A percentile compares a stretch with the other conserved stretches of the same genome.
These are phyloP conservation scores for Choiromyces venosus DNA, from an alignment of 495 filamentous ascomycete species.

Conservation along the genomic window DNA sequence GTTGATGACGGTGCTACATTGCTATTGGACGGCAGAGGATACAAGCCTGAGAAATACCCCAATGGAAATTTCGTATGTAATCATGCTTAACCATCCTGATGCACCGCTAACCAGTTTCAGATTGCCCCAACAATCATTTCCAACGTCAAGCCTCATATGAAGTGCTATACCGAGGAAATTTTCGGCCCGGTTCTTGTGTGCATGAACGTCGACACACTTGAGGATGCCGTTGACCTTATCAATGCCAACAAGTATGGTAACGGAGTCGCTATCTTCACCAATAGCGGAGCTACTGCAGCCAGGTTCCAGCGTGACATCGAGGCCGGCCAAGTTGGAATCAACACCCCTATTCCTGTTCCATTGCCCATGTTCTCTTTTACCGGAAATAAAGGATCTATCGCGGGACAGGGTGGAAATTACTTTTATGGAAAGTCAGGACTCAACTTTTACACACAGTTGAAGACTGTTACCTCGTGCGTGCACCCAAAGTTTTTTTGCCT, in stretches of 20 bases:
- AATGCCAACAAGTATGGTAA: constrained; percentile 64
- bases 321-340: constrained; percentile 73
- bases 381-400: constrained; percentile 94
- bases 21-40: constrained; percentile 85
- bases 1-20: constrained; percentile 93
- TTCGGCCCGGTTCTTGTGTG: constrained; percentile 93
- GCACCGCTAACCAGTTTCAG: constrained; percentile 42
- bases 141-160: constrained; percentile 85
- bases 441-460: constrained; percentile 91
- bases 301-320: constrained; percentile 62
- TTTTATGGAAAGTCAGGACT: constrained; percentile 93
- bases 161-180: constrained; percentile 93
- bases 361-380: constrained; percentile 97
- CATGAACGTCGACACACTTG: constrained; percentile 73
- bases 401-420: constrained; percentile 85
- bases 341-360: constrained; percentile 70
- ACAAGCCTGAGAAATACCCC: constrained; percentile 85
- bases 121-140: constrained; percentile 88
- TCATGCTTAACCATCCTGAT: constrained; percentile 1
- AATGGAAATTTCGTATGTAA: constrained; percentile 83
- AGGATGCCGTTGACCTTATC: constrained; percentile 65
- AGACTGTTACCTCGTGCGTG: constrained; percentile 71
- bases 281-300: constrained; percentile 56
- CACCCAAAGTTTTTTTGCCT: neutral
- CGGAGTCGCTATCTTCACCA: constrained; percentile 61